phyloP scores from a whole-genome alignment of 345 rosid genomes.

The Eucalyptus guilfoylei region DNA sequence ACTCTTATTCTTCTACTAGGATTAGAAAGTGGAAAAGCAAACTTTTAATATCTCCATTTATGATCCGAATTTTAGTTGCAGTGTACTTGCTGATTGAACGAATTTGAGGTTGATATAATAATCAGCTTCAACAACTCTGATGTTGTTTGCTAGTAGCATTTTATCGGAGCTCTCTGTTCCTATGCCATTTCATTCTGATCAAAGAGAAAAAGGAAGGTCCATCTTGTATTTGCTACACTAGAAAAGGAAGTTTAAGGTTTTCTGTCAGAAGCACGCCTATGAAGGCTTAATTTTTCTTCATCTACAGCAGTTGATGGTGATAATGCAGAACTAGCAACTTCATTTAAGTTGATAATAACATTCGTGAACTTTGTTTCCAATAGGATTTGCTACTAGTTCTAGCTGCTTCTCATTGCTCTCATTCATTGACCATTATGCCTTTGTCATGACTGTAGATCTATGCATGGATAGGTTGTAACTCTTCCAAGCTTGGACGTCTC shows the following conservation, averaged over 20 bases:
- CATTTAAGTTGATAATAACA: background rate
- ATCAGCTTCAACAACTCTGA: background rate
- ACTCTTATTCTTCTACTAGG: background rate
- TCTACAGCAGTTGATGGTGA: background rate
- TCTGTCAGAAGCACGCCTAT: background rate
- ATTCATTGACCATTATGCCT: background rate
- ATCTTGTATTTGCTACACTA: background rate
- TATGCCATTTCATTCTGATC: background rate
- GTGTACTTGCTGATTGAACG: background rate
- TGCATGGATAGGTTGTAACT: constrained; percentile 77
- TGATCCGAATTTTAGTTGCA: background rate
- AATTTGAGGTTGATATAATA: background rate
- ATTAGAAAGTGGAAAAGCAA: background rate
- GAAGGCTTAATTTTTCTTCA: background rate
- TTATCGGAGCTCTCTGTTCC: background rate
- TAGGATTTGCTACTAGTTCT: background rate
- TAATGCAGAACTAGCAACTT: background rate
- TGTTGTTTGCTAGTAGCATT: background rate
- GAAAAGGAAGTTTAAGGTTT: background rate
- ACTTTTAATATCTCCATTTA: background rate
- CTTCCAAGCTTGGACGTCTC: constrained; percentile 54
- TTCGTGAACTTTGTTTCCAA: background rate
- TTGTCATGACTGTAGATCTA: constrained; percentile 32
- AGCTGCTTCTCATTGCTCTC: background rate
- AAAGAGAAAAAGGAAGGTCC: background rate